A percentile compares a stretch with the other conserved stretches of the same genome.
These are phyloP conservation scores for Geosmithia flava DNA, from an alignment of 2,329 filamentous ascomycete species.

Conservation along the genomic window DNA sequence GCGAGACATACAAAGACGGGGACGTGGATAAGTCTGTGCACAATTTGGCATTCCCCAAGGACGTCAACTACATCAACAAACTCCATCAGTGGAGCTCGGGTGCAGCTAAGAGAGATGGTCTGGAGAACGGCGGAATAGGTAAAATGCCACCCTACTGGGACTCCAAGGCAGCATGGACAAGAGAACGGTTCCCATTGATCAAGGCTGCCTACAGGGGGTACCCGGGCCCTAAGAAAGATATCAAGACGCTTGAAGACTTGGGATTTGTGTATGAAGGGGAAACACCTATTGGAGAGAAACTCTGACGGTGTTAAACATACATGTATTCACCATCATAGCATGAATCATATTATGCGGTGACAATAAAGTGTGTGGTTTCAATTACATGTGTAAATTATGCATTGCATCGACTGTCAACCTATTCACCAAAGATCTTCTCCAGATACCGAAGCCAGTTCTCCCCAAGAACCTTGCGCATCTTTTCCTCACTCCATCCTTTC, in stretches of 20 bases:
- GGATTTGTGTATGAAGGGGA: too few species aligned
- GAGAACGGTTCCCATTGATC: slow-evolving; percentile 25
- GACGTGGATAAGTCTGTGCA: slow-evolving; percentile 24
- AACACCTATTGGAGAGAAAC: too few species aligned
- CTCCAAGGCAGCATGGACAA: slow-evolving; percentile 23
- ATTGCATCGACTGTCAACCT: background rate
- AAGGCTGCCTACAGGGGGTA: slow-evolving; percentile 16
- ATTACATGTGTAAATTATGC: background rate
- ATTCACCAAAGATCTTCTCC: slow-evolving; percentile 14
- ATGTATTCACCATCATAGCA: too few species aligned
- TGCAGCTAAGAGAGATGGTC: slow-evolving; percentile 19
- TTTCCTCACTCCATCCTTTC: slow-evolving; percentile 21
- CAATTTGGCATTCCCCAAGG: slow-evolving; percentile 32
- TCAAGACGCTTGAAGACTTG: too few species aligned
- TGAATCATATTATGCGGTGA: too few species aligned
- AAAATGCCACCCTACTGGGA: slow-evolving; percentile 23
- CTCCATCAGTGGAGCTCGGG: slow-evolving; percentile 34
- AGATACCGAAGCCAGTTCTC: slow-evolving; percentile 25
- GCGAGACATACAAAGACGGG: slow-evolving; percentile 23
- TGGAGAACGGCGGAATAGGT: too few species aligned
- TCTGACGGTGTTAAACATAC: too few species aligned
- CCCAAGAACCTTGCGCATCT: slow-evolving; percentile 23
- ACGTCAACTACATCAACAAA: slow-evolving; percentile 48
- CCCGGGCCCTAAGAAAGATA: too few species aligned
- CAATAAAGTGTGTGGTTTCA: too few species aligned